Evolutionary conservation across 495 filamentous ascomycete genomes (phyloP), one percentile per base, ranked within the genome.

Genomic region (Penicillium coffeae): DNA sequence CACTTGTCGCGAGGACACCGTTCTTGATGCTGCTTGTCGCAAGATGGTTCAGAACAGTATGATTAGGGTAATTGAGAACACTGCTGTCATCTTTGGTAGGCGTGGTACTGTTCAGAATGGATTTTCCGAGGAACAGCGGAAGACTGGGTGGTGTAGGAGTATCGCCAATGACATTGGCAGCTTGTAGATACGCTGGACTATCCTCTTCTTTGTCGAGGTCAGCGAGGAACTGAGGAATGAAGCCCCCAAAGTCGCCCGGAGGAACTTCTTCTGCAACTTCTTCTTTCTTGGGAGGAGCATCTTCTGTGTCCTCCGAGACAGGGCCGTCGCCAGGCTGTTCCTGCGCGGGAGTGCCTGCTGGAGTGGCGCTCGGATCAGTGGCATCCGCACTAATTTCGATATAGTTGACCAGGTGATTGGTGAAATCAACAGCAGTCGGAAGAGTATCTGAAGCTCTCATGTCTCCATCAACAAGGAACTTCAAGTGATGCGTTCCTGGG

Each of bases 1-100:
- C 93, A 62, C 90, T 96, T 3, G 95, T 93, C n/a, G 94, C 93
- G 50, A 98, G 77, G 21, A 97, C 87, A 45, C 88, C 87, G 49
- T 95, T 88, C 69, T 95, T 96, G 67, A 98, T 98, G 67, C 90
- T 96, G 73, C 90, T 96, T 3, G 93, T 98, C n/a, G 92, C 92
- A 38, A 98, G 73, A 65, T 98, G 93, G 55, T 98, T 98, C 54
- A 98, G 70, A 20, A 98, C 89, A 2, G 93, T 96, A 54, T 98
- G 93, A 56, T 97, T 98, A 12, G 93, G 93, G 74, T 96, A 90
- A 42, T 84, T 90, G 33, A 98, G 69, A 36, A 98, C 94, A 70
- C 90, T 95, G 66, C 89, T 94, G 63, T 98, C 93, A 68, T 97
- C 93, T 71, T 96, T 97, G 75, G 95, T 90, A 2, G 89, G 81